A percentile compares a stretch with the other conserved stretches of the same genome.
These are phyloP conservation scores for Neoscytalidium dimidiatum DNA, from an alignment of 2,329 filamentous ascomycete species.

Conservation along the genomic window DNA sequence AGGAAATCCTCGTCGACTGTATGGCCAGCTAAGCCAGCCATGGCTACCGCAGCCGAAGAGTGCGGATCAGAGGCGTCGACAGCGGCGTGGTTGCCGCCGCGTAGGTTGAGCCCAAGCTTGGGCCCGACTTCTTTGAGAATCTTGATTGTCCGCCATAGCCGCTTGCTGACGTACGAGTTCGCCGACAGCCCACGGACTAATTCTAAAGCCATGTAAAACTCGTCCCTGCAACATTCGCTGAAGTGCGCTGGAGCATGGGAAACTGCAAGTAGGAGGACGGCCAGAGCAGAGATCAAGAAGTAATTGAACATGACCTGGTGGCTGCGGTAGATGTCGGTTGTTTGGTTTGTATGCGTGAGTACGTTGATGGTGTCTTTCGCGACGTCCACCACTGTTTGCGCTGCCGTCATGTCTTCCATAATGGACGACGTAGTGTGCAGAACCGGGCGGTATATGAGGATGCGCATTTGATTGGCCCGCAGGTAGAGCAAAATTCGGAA, in stretches of 20 bases:
- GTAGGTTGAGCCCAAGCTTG: slow-evolving; percentile 60
- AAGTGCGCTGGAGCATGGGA: slow-evolving; percentile 75
- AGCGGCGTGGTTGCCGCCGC: slow-evolving; percentile 29
- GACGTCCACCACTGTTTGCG: slow-evolving; percentile 72
- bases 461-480: slow-evolving; percentile 86
- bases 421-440: slow-evolving; percentile 84
- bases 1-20: slow-evolving; percentile 59
- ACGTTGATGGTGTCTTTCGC: slow-evolving; percentile 77
- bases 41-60: slow-evolving; percentile 64
- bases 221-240: slow-evolving; percentile 66
- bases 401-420: slow-evolving; percentile 70
- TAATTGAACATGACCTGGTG: slow-evolving; percentile 80
- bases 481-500: slow-evolving; percentile 83
- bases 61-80: slow-evolving; percentile 55
- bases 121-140: slow-evolving; percentile 72
- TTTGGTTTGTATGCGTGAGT: slow-evolving; percentile 70
- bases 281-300: slow-evolving; percentile 73
- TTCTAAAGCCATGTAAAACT: slow-evolving; percentile 78
- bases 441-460: slow-evolving; percentile 84
- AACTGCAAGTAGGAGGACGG: slow-evolving; percentile 74
- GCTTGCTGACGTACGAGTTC: slow-evolving; percentile 70
- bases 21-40: slow-evolving; percentile 66
- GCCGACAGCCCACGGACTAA: slow-evolving; percentile 72
- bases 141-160: slow-evolving; percentile 72
- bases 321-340: slow-evolving; percentile 68